Percentiles rank a stretch among this genome's conserved stretches.
phyloP scores from a whole-genome alignment of 78 protist species.

The Capsaspora owczarzaki region DNA sequence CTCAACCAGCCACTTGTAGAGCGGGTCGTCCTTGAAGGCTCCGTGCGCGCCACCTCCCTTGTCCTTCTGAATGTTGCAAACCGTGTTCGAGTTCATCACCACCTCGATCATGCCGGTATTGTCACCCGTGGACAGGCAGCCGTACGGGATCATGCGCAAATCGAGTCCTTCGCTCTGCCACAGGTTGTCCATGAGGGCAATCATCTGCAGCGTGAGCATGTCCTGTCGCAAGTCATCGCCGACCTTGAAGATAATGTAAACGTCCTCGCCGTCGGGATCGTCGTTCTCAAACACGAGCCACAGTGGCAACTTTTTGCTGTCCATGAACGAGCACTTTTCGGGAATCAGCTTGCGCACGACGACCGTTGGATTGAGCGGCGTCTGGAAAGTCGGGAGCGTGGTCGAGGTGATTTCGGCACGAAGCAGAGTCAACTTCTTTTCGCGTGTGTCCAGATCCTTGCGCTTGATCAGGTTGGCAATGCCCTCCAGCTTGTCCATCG shows the following conservation, averaged over 20 bases:
- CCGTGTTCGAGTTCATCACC: conserved; percentile 58
- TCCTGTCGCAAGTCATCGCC: conserved; percentile 82
- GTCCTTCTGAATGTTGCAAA: conserved; percentile 47
- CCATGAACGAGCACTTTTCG: conserved; percentile 56
- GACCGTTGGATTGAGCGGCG: conserved; percentile 26
- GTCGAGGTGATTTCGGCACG: too few relatives aligned
- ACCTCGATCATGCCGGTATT: conserved; percentile 66
- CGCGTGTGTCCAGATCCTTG: neutral
- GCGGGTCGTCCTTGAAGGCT: conserved; percentile 24
- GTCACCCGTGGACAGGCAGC: conserved; percentile 67
- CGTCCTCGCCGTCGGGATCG: conserved; percentile 23
- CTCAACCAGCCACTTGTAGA: conserved; percentile 59
- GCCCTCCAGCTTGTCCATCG: neutral
- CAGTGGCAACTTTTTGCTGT: conserved; percentile 71
- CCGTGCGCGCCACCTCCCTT: neutral
- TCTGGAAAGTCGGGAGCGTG: conserved; percentile 15
- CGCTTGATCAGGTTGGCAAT: neutral
- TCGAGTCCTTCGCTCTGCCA: conserved; percentile 73
- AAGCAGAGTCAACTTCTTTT: neutral
- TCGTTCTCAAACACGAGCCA: conserved; percentile 72
- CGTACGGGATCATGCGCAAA: conserved; percentile 65
- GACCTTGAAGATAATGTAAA: conserved; percentile 70
- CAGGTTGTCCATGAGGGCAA: conserved; percentile 78
- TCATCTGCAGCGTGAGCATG: conserved; percentile 79
- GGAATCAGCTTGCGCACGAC: conserved; percentile 34